These are phyloP conservation scores for Kuraishia molischiana DNA, from an alignment of 805 yeast genomes.

Conservation along the genomic window DNA sequence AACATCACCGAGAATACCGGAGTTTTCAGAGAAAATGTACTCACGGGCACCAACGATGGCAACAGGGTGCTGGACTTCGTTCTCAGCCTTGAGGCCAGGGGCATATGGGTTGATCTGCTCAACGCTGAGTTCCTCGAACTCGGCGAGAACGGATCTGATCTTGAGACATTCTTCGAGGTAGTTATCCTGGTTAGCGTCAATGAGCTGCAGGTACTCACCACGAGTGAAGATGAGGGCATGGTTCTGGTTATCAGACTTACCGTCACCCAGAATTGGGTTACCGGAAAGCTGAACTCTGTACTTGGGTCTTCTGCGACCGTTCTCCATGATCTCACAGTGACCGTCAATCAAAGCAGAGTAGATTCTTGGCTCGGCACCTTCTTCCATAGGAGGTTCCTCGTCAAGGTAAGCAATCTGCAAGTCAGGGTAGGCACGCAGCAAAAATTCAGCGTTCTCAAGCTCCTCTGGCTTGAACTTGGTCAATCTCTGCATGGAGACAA, in stretches of 20 bases:
- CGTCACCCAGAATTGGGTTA: constrained; percentile 81
- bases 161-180: constrained; percentile 79
- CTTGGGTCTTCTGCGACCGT: constrained; percentile 68
- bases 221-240: constrained; percentile 72
- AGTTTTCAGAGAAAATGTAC: constrained; percentile 77
- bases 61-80: constrained; percentile 51
- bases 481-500: constrained; percentile 83
- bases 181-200: constrained; percentile 84
- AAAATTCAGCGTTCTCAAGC: constrained; percentile 69
- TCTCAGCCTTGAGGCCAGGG: constrained; percentile 49
- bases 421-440: constrained; percentile 77
- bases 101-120: constrained; percentile 80
- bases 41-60: constrained; percentile 86
- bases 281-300: constrained; percentile 75
- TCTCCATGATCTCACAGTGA: constrained; percentile 60
- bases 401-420: constrained; percentile 88
- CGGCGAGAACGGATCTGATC: constrained; percentile 73
- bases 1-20: constrained; percentile 80
- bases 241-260: constrained; percentile 82
- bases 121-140: constrained; percentile 68
- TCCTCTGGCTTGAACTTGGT: constrained; percentile 65
- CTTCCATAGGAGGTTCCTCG: constrained; percentile 74
- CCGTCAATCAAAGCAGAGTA: constrained; percentile 78
- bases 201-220: constrained; percentile 78
- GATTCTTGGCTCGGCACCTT: constrained; percentile 62